phyloP scores from a whole-genome alignment of 2,329 filamentous ascomycete species.

The Colletotrichum musicola region DNA sequence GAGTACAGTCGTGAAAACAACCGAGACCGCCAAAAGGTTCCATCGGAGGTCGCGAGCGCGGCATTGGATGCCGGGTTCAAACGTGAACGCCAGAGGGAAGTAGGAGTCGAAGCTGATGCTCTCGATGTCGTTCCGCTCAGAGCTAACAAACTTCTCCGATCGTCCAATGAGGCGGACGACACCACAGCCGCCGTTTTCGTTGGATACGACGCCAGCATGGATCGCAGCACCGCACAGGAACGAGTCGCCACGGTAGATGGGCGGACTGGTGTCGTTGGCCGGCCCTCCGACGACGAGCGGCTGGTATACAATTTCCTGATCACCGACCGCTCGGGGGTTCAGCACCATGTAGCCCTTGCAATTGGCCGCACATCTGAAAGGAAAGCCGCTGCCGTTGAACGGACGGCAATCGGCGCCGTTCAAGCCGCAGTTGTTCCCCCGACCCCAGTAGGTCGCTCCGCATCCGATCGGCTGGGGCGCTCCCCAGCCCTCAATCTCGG shows the following conservation, averaged over 20 bases:
- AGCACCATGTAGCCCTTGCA: conserved; percentile 75
- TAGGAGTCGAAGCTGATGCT: conserved; percentile 87
- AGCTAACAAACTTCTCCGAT: conserved; percentile 71
- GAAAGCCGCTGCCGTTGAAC: conserved; percentile 76
- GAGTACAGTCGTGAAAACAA: conserved; percentile 81
- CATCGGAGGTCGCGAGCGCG: conserved; percentile 84
- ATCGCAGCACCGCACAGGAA: conserved; percentile 89
- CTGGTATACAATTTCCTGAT: conserved; percentile 73
- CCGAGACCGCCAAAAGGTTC: conserved; percentile 84
- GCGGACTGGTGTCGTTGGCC: conserved; percentile 53
- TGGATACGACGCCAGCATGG: conserved; percentile 82
- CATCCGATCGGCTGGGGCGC: conserved; percentile 75
- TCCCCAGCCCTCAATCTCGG: conserved; percentile 77
- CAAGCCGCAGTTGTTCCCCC: conserved; percentile 79
- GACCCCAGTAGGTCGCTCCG: conserved; percentile 76
- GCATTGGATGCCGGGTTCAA: conserved; percentile 74
- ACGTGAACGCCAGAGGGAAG: conserved; percentile 89
- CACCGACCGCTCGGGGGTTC: conserved; percentile 81
- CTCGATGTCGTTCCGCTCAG: conserved; percentile 78
- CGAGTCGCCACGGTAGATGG: conserved; percentile 88
- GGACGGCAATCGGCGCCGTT: conserved; percentile 82
- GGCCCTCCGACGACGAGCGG: conserved; percentile 79
- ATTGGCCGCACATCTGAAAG: conserved; percentile 81
- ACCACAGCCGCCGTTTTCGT: conserved; percentile 82
- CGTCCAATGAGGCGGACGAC: conserved; percentile 81